A percentile compares a stretch with the other conserved stretches of the same genome.
These are phyloP conservation scores for Sherardia arvensis DNA, from an alignment of 257 asterid genomes.

Conservation along the genomic window DNA sequence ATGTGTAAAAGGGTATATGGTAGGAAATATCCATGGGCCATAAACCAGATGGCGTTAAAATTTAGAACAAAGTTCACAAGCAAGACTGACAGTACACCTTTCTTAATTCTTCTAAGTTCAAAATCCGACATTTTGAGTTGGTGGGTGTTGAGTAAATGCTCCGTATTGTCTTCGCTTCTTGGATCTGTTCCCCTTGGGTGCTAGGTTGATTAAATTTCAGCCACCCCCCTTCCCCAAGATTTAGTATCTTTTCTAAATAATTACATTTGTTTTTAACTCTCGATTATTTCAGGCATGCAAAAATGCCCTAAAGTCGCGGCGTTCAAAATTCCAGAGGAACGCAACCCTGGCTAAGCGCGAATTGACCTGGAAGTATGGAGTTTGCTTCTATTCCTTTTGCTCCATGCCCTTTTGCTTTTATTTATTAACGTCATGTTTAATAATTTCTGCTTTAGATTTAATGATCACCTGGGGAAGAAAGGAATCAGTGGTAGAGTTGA, in stretches of 20 bases:
- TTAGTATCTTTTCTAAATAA: not conserved
- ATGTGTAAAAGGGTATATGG: no score
- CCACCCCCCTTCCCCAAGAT: not conserved
- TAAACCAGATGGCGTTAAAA: not conserved
- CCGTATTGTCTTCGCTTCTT: not conserved
- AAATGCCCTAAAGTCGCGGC: conserved; percentile 44
- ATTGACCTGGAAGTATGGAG: conserved; percentile 77
- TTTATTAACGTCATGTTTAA: conserved; percentile 12
- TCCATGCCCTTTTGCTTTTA: not conserved
- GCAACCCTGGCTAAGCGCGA: conserved; percentile 68
- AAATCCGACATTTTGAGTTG: not conserved
- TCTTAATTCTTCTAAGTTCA: not conserved
- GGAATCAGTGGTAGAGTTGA: conserved; percentile 74
- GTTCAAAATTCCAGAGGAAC: conserved; percentile 60
- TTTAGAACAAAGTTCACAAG: not conserved
- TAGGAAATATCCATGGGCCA: not conserved
- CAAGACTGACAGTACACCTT: not conserved
- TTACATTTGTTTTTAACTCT: not conserved
- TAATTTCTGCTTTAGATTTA: conserved; percentile 39
- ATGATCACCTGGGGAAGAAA: conserved; percentile 79
- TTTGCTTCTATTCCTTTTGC: conserved; percentile 9
- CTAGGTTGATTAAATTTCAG: no score
- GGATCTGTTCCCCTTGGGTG: not conserved
- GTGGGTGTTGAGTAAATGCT: not conserved
- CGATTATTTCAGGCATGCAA: conserved; percentile 51